A percentile compares a stretch with the other conserved stretches of the same genome.
phyloP scores from a whole-genome alignment of 768 basidiomycete genomes.

The Pulveroboletus sp. region DNA sequence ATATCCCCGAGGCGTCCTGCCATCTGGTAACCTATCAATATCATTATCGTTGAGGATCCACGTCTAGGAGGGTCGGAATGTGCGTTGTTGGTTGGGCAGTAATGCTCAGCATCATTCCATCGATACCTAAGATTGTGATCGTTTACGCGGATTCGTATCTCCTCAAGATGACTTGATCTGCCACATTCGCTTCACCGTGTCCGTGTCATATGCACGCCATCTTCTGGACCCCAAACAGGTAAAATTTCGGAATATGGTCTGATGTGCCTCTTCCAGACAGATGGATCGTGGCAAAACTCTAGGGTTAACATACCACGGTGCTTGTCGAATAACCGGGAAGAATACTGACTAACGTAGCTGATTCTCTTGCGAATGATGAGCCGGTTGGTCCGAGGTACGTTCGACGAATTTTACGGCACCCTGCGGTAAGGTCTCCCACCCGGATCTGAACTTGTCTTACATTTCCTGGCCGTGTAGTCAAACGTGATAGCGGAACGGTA shows the following conservation, averaged over 20 bases:
- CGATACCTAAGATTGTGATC: not conserved
- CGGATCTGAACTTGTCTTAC: not conserved
- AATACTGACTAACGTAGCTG: constrained; percentile 15
- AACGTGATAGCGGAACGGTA: not conserved
- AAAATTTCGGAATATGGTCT: constrained; percentile 2
- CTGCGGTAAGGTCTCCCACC: not conserved
- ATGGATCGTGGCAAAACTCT: constrained; percentile 1
- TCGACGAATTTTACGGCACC: constrained; percentile 21
- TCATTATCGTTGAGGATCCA: too few species aligned
- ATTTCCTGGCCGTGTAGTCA: not conserved
- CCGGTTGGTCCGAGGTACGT: constrained; percentile 4
- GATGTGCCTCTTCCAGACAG: constrained; percentile 1
- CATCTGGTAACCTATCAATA: not conserved
- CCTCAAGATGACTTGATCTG: constrained; percentile 1
- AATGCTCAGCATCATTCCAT: not conserved
- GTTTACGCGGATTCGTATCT: constrained; percentile 11
- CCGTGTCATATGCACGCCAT: constrained; percentile 1
- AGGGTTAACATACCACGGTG: not conserved
- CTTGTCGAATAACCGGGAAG: constrained; percentile 5
- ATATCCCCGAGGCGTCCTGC: not conserved
- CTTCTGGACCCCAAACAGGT: not conserved
- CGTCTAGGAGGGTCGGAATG: not conserved
- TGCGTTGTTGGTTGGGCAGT: not conserved
- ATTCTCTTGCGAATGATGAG: constrained; percentile 12
- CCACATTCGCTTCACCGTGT: constrained; percentile 3